Base-by-base conservation (phyloP, 2,329 filamentous ascomycete species). In the Pseudonectria buxi region DNA sequence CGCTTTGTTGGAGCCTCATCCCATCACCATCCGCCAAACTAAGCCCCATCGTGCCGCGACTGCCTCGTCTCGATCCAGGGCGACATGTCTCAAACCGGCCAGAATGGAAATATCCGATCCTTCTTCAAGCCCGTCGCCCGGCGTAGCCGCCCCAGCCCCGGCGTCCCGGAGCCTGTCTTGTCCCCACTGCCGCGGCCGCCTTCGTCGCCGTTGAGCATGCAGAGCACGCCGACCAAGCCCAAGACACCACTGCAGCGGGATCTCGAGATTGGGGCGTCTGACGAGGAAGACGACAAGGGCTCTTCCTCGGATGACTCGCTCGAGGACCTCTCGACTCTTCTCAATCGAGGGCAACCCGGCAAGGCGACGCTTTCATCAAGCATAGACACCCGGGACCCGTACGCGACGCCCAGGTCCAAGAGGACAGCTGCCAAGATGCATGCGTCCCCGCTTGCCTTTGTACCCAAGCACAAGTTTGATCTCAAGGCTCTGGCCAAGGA, bases 261-360 rank as follows among this genome's bases (percentile, higher is more conserved):
- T 48, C 59, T 76, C 10, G 63, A 81, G 36, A 83, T 89, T 27
- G 71, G 70, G 30, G 80, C 76, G 35, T 88, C 85, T 0, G 85
- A 89, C 50, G 81, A 83, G 9, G 82, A 84, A n/a, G 73, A 73
- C 13, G 72, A 71, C 18, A 70, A 80, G 46, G 74, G 68, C 26
- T 47, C 44, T 26, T 55, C 51, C 13, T 78, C 78, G 13, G 74
- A 76, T 16, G 72, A 71, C 32, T 81, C 81, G 0, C 65, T 81
- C 11, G 69, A 72, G 5, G 67, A 72, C 28, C 56, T 81, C 2
- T 55, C 58, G 7, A 43, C 49, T 22, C 54, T 63, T 10, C 49
- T 64, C 10, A 50, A 56, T 6, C 46, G 47, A 12, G 40, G 41
- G 12, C 52, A 49, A 7, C 54, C 53, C 3, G 40, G 28, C 7